Base-by-base conservation (phyloP, 495 filamentous ascomycete species). In the Penicillium canariense region DNA sequence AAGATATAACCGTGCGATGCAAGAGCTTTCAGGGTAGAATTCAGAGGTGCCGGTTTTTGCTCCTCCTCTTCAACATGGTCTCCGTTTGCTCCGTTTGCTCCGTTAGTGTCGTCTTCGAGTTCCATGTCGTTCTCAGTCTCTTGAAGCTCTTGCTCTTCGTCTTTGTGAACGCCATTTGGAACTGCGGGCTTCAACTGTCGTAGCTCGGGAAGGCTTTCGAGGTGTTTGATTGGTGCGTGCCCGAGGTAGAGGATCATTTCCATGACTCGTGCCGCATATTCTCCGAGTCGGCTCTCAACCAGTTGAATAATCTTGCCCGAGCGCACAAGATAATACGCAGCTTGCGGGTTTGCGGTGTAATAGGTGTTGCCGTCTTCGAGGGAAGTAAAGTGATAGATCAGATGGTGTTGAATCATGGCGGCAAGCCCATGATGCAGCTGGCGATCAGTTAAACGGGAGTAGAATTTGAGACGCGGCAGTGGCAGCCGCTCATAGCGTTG, bases 391-490 rank as follows among this genome's bases (percentile, higher is more conserved):
- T 92, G 86, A 64, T 85, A 87, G 10, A 96, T 80, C 15, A 99
- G 81, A 56, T 92, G 89, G 60, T 95, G 85, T 67, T 97, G 94
- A 39, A 93, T 78, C 61, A 99, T 87, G 23, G 92, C 86, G 30
- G 81, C 83, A 34, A 97, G 79, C 14, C 87, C 91, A 72, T 91
- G 81, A 48, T 82, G 88, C 30, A 96, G 69, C 58, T 91, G 86
- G 30, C 81, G 79, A 8, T 79, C 74, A 34, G 80, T 79, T 31
- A 97, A 81, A 25, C 78, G 77, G 11, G 88, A 87, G 59, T 89
- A 78, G 34, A 81, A 83, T 48, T 70, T 75, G 26, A 99, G 73
- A 28, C 80, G 79, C n/a, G 74, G 67, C 34, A 94, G 70, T 22
- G 84, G 72, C n/a, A 90, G 82, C 60, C 93, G 83, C 58, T 93